phyloP scores from a whole-genome alignment of 495 filamentous ascomycete species.

The Cenococcum geophilum region DNA sequence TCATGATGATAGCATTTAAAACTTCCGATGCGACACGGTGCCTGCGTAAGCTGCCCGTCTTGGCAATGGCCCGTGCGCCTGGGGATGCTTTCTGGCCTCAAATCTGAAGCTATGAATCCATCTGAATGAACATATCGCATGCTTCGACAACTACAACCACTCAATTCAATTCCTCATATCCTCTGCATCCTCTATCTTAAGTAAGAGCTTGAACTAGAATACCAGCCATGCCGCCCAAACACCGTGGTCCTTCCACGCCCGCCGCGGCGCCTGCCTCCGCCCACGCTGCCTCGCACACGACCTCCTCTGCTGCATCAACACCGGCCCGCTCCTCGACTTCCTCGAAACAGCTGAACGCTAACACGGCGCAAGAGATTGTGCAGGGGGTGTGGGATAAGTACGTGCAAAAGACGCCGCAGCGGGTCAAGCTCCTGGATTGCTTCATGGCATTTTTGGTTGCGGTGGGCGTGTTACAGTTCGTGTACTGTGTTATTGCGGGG shows the following conservation, averaged over 20 bases:
- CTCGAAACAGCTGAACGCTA: conserved; percentile 31
- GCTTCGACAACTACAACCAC: background rate
- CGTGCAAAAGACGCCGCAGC: conserved; percentile 69
- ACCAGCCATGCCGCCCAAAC: conserved; percentile 48
- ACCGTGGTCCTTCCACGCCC: conserved; percentile 31
- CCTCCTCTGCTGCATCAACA: conserved; percentile 42
- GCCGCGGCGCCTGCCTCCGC: conserved; percentile 6
- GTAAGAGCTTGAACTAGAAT: background rate
- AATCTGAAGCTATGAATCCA: conserved; percentile 4
- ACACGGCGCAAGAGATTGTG: conserved; percentile 50
- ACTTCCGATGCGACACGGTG: too few species aligned
- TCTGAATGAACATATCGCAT: background rate
- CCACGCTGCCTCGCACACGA: conserved; percentile 4
- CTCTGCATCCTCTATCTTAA: too few species aligned
- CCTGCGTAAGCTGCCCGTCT: background rate
- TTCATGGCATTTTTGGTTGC: conserved; percentile 88
- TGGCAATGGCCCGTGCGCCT: conserved; percentile 5
- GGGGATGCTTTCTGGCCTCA: conserved; percentile 25
- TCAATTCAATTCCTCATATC: background rate
- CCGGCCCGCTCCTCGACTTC: conserved; percentile 16
- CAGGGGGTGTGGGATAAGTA: conserved; percentile 67
- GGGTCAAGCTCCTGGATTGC: conserved; percentile 83
- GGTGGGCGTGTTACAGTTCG: conserved; percentile 82
- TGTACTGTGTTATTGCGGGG: conserved; percentile 84
- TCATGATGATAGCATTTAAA: too few species aligned